Conservation (phyloP, 2,329 filamentous ascomycete genomes). For the Stagonosporopsis tanaceti region DNA sequence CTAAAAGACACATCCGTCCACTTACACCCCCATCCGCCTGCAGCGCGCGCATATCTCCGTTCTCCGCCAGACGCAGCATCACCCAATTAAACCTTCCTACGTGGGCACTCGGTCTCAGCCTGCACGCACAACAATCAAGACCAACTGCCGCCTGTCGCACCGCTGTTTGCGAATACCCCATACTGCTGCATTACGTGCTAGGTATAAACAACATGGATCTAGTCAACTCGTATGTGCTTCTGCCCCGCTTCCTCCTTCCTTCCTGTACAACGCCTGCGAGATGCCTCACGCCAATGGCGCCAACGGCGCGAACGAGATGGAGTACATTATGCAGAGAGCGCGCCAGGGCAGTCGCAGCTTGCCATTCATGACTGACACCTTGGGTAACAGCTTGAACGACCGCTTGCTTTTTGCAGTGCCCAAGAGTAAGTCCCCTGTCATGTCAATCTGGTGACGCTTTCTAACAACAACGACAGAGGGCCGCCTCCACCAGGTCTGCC, state of each 20-base stretch:
- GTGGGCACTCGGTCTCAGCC: constrained; percentile 35
- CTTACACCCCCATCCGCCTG: constrained; percentile 29
- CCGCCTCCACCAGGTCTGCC: constrained; percentile 83
- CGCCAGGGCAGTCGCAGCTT: constrained; percentile 45
- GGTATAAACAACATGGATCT: constrained; percentile 50
- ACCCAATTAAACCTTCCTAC: constrained; percentile 37
- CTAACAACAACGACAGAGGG: constrained; percentile 70
- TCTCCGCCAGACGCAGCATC: constrained; percentile 19
- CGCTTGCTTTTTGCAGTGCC: constrained; percentile 96
- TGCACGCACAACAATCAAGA: constrained; percentile 27
- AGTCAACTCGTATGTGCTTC: constrained; percentile 50
- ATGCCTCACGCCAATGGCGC: constrained; percentile 35
- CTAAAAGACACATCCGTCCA: constrained; percentile 43
- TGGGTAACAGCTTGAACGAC: constrained; percentile 78
- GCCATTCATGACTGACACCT: constrained; percentile 51
- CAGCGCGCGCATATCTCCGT: constrained; percentile 25
- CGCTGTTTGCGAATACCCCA: constrained; percentile 26
- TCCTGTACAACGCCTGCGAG: constrained; percentile 7
- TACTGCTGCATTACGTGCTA: constrained; percentile 35
- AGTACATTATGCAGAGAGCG: constrained; percentile 32
- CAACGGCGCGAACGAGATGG: constrained; percentile 30
- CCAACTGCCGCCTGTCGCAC: constrained; percentile 28
- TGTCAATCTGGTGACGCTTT: not conserved
- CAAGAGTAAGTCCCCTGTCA: constrained; percentile 75
- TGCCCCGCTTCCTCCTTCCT: constrained; percentile 17